Evolutionary conservation across 164 flowering plant species (phyloP).

Genomic region (Echeveria elegans): DNA sequence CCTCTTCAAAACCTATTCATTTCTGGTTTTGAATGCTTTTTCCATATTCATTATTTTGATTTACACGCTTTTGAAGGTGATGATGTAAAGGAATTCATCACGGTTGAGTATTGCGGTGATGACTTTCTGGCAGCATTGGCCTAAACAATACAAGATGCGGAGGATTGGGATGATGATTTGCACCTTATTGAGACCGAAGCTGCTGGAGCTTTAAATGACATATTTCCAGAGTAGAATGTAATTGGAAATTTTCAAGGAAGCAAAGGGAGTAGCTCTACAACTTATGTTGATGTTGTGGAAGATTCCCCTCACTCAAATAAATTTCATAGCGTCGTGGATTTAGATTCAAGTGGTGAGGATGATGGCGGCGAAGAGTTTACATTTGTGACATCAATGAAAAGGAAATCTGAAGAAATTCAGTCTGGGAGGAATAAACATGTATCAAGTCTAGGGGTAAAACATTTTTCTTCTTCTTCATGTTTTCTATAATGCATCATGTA

Average conservation of each 20-base stretch:
- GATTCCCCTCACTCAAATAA: conserved; percentile 28
- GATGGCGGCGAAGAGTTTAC: conserved; percentile 13
- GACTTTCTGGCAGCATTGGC: conserved; percentile 78
- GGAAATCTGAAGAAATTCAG: background rate
- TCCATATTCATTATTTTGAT: too few relatives aligned
- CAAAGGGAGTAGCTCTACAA: conserved; percentile 11
- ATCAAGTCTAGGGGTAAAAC: background rate
- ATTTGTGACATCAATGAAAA: conserved; percentile 15
- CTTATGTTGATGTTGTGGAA: conserved; percentile 18
- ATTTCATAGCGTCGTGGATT: conserved; percentile 17
- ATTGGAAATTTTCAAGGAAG: conserved; percentile 12
- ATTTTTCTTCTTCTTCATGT: background rate
- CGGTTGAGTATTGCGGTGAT: conserved; percentile 93
- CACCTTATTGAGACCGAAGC: conserved; percentile 75
- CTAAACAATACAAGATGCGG: conserved; percentile 57
- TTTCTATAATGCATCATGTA: background rate
- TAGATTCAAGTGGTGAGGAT: conserved; percentile 55
- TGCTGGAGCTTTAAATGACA: conserved; percentile 51
- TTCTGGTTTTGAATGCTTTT: background rate
- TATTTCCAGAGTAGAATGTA: conserved; percentile 36
- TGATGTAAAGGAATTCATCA: conserved; percentile 76
- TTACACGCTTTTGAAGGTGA: conserved; percentile 43
- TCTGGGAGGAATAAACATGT: background rate
- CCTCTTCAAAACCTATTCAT: too few relatives aligned
- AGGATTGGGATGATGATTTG: conserved; percentile 97